Conservation (phyloP, 768 basidiomycete genomes). For the Panaeolus cyanescens region DNA sequence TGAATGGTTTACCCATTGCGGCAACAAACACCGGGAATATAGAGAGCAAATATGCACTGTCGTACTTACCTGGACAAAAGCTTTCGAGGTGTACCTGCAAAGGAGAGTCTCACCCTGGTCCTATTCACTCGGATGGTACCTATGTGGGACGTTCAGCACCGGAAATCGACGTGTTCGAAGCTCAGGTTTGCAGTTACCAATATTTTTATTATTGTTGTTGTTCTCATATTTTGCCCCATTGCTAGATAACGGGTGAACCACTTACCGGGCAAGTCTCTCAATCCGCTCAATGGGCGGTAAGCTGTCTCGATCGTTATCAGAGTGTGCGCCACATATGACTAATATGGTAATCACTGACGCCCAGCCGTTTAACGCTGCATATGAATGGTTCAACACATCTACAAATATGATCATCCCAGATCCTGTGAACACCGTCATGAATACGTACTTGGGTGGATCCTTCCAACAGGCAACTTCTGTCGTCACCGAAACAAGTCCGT, state of each 20-base stretch:
- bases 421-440: slow-evolving; percentile 49
- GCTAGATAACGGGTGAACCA: slow-evolving; percentile 34
- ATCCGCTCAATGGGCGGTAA: slow-evolving; percentile 80
- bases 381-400: slow-evolving; percentile 67
- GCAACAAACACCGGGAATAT: slow-evolving; percentile 65
- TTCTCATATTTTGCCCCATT: neutral
- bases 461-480: slow-evolving; percentile 86
- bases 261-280: slow-evolving; percentile 69
- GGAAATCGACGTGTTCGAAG: slow-evolving; percentile 91
- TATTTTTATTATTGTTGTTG: too few species aligned
- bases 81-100: slow-evolving; percentile 88
- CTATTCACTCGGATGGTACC: slow-evolving; percentile 71
- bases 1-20: slow-evolving; percentile 61
- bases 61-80: slow-evolving; percentile 86
- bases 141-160: slow-evolving; percentile 84
- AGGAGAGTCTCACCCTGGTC: slow-evolving; percentile 87
- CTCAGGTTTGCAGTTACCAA: slow-evolving; percentile 46
- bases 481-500: slow-evolving; percentile 59
- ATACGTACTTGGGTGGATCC: slow-evolving; percentile 72
- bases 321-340: slow-evolving; percentile 3
- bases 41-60: slow-evolving; percentile 53
- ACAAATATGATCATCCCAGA: slow-evolving; percentile 61
- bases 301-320: slow-evolving; percentile 22
- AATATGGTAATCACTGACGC: neutral
- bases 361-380: slow-evolving; percentile 77